phyloP scores from a whole-genome alignment of 345 rosid genomes.

The Stellera chamaejasme region DNA sequence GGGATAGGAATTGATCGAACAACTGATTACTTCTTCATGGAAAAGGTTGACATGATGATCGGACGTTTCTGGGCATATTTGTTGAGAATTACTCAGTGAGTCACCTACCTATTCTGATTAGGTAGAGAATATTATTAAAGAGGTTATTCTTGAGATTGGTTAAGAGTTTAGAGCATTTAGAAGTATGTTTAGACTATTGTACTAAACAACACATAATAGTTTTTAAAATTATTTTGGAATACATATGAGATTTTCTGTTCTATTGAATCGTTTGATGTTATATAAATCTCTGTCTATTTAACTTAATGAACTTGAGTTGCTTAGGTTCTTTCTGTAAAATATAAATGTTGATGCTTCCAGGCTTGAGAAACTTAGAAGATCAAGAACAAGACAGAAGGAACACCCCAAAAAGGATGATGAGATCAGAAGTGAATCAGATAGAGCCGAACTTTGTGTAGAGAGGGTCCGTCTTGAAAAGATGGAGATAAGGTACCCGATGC shows the following conservation, averaged over 20 bases:
- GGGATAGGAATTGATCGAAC: conserved; percentile 80
- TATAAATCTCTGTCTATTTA: conserved; percentile 5
- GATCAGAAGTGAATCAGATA: conserved; percentile 31
- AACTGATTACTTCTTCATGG: conserved; percentile 68
- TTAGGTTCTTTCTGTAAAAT: too few relatives aligned
- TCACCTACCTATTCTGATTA: neutral
- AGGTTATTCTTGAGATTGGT: neutral
- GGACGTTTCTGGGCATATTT: conserved; percentile 62
- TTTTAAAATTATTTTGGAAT: too few relatives aligned
- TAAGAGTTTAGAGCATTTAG: neutral
- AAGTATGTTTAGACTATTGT: neutral
- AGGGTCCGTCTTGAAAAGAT: conserved; percentile 75
- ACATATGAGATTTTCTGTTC: too few relatives aligned
- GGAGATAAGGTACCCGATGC: conserved; percentile 49
- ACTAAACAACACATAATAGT: neutral
- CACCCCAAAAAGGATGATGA: conserved; percentile 68
- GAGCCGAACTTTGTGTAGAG: conserved; percentile 49
- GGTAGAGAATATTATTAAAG: neutral
- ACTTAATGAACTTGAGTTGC: neutral
- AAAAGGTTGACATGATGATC: conserved; percentile 67
- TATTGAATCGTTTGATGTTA: neutral
- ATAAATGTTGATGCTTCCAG: conserved; percentile 29
- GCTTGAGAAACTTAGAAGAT: conserved; percentile 46
- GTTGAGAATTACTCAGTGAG: conserved; percentile 48
- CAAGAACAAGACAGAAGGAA: conserved; percentile 27